Evolutionary conservation across 116 monocot species (phyloP), one percentile per base, ranked within the genome.

Genomic region (Posidonia oceanica): DNA sequence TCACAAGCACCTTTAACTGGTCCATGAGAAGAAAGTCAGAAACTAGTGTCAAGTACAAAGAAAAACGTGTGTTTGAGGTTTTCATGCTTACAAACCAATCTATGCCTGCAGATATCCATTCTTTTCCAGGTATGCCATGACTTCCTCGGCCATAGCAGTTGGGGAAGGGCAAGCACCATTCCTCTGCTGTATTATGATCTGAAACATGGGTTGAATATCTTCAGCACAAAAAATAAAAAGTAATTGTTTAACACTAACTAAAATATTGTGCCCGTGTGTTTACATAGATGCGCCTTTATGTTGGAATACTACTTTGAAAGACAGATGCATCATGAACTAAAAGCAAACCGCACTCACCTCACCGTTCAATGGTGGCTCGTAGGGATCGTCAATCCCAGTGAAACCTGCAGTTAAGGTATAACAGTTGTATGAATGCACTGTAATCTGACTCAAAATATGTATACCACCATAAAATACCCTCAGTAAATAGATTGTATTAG

Each of bases 371-470:
- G 93, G 93, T 68, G 86, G 79, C 57, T 93, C 93, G 64, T 93
- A 89, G 39, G 93, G 84, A 85, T 93, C 93, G 77, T 93, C 89
- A 63, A 93, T 79, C 67, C 93, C 93, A 48, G 93, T 93, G 74
- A 93, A 93, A 68, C 93, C 91, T 91, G 80, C 54, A 69, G 44
- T 44, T 42, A 44, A 8, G 44, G 8, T 44, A 44, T 10, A 10
- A 48, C 48, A 48, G 48, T 48, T 48, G 2, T 8, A 48, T 48
- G 48, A 48, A 7, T 48, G 48, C 5, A 1, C 11, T 1, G 12
- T 12, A 48, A 48, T 48, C 48, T 10, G 8, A 12, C 2, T 7
- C 7, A 48, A 48, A 48, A 48, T 12, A 48, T 48, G 8, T 12
- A 42, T 42, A 2, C 5, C 48, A 48, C 7, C 12, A 2, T 10